Evolutionary conservation across 129 eudicot species (phyloP).

Genomic region (Lactuca sativa): DNA sequence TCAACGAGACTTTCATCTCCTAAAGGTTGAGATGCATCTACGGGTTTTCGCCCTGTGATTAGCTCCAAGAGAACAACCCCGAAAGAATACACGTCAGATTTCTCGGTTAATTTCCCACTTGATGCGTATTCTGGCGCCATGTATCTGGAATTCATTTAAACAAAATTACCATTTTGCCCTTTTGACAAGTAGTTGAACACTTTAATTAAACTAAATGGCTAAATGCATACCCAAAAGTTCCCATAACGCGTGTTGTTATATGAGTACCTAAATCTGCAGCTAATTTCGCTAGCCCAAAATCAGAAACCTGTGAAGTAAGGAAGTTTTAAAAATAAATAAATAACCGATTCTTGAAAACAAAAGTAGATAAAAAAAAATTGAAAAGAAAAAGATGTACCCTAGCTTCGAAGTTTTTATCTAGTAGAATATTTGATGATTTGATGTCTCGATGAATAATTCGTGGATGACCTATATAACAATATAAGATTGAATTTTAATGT

Average conservation of each 20-base stretch:
- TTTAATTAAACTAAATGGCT: background rate
- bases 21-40: constrained; percentile 77
- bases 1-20: constrained; percentile 88
- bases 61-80: constrained; percentile 95
- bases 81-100: constrained; percentile 80
- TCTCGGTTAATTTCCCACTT: constrained; percentile 87
- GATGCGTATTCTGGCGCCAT: constrained; percentile 99
- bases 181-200: background rate
- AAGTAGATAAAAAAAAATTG: background rate
- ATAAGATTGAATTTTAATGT: background rate
- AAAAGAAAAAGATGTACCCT: constrained; percentile 47
- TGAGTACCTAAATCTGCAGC: constrained; percentile 77
- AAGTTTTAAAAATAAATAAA: constrained; percentile 4
- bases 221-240: constrained; percentile 80
- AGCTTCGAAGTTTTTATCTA: constrained; percentile 84
- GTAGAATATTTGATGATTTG: constrained; percentile 86
- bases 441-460: constrained; percentile 93
- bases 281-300: constrained; percentile 92
- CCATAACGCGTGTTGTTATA: constrained; percentile 92
- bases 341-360: background rate
- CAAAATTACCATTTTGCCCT: constrained; percentile 11
- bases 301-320: constrained; percentile 65
- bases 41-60: constrained; percentile 89
- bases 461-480: constrained; percentile 68
- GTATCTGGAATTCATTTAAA: constrained; percentile 49